Conservation (phyloP, 2,329 filamentous ascomycete genomes). For the Pyrenophora tritici-repentis region DNA sequence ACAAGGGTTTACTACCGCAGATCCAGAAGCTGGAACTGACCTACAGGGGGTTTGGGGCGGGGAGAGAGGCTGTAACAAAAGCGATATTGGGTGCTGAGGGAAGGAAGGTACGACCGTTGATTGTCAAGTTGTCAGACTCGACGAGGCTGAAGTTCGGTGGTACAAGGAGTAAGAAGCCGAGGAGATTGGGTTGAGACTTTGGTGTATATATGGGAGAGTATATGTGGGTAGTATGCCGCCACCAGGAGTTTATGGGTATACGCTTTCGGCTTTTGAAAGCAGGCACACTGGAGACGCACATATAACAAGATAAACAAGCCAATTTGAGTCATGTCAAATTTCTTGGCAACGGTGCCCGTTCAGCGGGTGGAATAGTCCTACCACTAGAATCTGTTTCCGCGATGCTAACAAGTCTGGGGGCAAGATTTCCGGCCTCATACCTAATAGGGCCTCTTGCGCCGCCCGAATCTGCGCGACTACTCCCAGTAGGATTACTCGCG, state of each 20-base stretch:
- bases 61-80: slow-evolving; percentile 88
- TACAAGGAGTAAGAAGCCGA: slow-evolving; percentile 80
- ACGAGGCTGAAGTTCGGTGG: slow-evolving; percentile 96
- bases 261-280: not conserved
- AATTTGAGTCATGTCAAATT: slow-evolving; percentile 40
- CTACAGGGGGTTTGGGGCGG: slow-evolving; percentile 81
- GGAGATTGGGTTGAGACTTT: slow-evolving; percentile 70
- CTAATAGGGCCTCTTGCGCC: slow-evolving; percentile 40
- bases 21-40: slow-evolving; percentile 80
- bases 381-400: slow-evolving; percentile 51
- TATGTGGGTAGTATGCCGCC: not conserved
- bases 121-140: slow-evolving; percentile 79
- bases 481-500: slow-evolving; percentile 35
- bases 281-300: slow-evolving; percentile 4
- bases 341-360: slow-evolving; percentile 52
- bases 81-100: slow-evolving; percentile 87
- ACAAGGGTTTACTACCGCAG: slow-evolving; percentile 75
- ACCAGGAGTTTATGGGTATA: not conserved
- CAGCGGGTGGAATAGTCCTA: slow-evolving; percentile 50
- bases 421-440: slow-evolving; percentile 37
- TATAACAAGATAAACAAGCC: slow-evolving; percentile 3
- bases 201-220: not conserved
- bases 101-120: slow-evolving; percentile 71
- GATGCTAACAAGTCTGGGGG: slow-evolving; percentile 42
- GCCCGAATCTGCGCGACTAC: slow-evolving; percentile 42